Evolutionary conservation across 805 yeast genomes (phyloP).

Genomic region (Zygotorulaspora danielsina): DNA sequence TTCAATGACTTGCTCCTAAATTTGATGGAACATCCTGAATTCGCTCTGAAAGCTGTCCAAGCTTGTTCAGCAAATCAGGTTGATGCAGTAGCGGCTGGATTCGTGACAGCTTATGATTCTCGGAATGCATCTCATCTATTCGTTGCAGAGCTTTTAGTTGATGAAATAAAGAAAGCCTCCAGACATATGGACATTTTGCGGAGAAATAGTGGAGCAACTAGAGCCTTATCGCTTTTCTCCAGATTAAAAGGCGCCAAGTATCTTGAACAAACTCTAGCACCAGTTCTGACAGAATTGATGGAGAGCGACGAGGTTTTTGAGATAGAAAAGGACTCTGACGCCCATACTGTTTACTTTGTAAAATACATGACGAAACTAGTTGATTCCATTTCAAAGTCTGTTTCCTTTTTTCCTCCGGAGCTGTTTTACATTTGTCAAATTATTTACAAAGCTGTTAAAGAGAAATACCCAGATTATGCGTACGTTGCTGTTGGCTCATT

Average conservation of each 20-base stretch:
- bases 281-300: conserved; percentile 52
- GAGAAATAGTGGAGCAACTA: conserved; percentile 77
- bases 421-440: conserved; percentile 67
- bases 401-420: conserved; percentile 61
- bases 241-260: conserved; percentile 62
- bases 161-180: conserved; percentile 57
- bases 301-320: conserved; percentile 54
- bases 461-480: conserved; percentile 63
- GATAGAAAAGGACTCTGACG: conserved; percentile 50
- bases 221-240: conserved; percentile 67
- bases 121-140: conserved; percentile 43
- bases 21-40: conserved; percentile 38
- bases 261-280: conserved; percentile 48
- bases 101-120: conserved; percentile 51
- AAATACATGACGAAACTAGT: conserved; percentile 53
- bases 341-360: conserved; percentile 47
- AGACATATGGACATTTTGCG: conserved; percentile 71
- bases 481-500: conserved; percentile 80
- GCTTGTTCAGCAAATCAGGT: conserved; percentile 66
- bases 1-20: conserved; percentile 31
- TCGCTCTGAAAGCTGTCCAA: conserved; percentile 51
- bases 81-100: conserved; percentile 63
- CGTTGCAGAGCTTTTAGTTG: conserved; percentile 51
- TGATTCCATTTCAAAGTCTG: conserved; percentile 53
- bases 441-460: conserved; percentile 52